phyloP scores from a whole-genome alignment of 108 stramenopile species.

The Pseudonitzschia delicatissima region DNA sequence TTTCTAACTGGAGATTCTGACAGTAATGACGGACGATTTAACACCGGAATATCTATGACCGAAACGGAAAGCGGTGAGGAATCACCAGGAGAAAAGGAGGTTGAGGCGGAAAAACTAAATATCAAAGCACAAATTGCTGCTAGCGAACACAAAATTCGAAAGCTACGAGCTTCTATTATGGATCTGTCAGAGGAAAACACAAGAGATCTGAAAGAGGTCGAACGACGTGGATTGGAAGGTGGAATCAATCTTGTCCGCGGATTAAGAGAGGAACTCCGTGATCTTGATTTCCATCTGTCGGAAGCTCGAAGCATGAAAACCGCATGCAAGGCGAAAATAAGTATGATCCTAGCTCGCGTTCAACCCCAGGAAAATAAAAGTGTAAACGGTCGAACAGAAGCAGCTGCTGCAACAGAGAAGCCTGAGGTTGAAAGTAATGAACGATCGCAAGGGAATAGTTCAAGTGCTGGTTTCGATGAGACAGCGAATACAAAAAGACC shows the following conservation, averaged over 20 bases:
- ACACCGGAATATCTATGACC: neutral
- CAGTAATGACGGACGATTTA: neutral
- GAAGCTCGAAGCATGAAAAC: conserved; percentile 48
- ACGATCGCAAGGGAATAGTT: neutral
- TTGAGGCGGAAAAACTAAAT: conserved; percentile 22
- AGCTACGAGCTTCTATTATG: conserved; percentile 67
- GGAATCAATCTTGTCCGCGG: conserved; percentile 57
- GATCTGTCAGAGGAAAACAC: conserved; percentile 74
- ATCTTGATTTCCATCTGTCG: conserved; percentile 52
- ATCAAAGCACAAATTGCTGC: conserved; percentile 44
- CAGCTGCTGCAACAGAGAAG: neutral
- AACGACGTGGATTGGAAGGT: conserved; percentile 62
- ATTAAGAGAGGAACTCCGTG: conserved; percentile 63
- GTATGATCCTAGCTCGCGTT: conserved; percentile 40
- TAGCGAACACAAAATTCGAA: conserved; percentile 51
- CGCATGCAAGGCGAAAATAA: conserved; percentile 59
- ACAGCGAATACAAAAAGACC: no score
- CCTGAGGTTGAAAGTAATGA: neutral
- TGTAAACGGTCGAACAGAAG: neutral
- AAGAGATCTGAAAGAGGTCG: conserved; percentile 54
- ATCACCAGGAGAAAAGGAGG: neutral
- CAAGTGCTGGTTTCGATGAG: no score
- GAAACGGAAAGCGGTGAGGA: neutral
- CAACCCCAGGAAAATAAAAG: neutral
- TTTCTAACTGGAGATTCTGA: conserved; percentile 1